These are phyloP conservation scores for Pleurotus cornucopiae DNA, from an alignment of 768 basidiomycete genomes.

Conservation along the genomic window DNA sequence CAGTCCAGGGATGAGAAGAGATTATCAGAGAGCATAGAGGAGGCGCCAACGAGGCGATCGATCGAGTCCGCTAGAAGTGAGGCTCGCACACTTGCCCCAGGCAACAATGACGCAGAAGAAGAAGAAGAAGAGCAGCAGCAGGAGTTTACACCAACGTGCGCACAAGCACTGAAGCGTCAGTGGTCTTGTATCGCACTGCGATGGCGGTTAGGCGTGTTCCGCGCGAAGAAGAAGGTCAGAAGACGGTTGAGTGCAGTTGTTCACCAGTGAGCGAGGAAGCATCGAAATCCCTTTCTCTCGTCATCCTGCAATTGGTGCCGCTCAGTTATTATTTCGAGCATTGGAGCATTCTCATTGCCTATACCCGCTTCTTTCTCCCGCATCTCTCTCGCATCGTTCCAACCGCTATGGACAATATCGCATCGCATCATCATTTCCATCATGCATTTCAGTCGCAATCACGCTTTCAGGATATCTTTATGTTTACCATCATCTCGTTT, in stretches of 20 bases:
- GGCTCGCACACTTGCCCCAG: constrained; percentile 8
- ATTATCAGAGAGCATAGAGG: constrained; percentile 1
- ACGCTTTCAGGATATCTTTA: constrained; percentile 9
- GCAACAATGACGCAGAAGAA: constrained; percentile 19
- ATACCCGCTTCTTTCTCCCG: constrained; percentile 1
- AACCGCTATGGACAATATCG: constrained; percentile 4
- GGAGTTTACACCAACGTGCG: constrained; percentile 52
- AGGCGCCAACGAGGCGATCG: constrained; percentile 8
- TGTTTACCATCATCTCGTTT: background rate
- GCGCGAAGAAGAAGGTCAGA: constrained; percentile 28
- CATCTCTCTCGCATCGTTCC: constrained; percentile 1
- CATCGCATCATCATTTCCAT: constrained; percentile 5
- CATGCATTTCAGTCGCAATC: background rate
- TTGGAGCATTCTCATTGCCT: background rate
- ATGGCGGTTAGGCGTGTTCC: constrained; percentile 54
- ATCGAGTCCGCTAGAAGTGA: constrained; percentile 7
- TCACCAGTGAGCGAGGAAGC: background rate
- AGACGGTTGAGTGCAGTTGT: constrained; percentile 7
- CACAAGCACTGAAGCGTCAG: constrained; percentile 45
- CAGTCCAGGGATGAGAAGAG: constrained; percentile 8
- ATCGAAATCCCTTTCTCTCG: background rate
- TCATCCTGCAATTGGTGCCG: background rate
- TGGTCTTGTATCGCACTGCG: constrained; percentile 60
- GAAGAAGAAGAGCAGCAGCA: constrained; percentile 16
- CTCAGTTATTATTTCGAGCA: constrained; percentile 8